These are phyloP conservation scores for Juncus inflexus DNA, from an alignment of 176 grass and related monocot genomes.

Conservation along the genomic window DNA sequence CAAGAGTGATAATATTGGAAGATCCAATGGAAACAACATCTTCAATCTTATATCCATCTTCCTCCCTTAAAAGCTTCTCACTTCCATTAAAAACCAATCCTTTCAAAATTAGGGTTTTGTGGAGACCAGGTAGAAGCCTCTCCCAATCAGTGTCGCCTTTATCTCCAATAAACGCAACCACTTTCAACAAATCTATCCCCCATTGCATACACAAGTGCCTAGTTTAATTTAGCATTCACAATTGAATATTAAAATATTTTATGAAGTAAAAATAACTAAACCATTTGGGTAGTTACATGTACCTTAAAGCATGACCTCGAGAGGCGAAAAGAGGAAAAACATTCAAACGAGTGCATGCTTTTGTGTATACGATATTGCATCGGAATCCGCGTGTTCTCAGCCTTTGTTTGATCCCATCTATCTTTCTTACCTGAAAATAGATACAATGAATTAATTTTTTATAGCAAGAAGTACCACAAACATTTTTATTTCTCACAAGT, in stretches of 20 bases:
- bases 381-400: slow-evolving; percentile 90
- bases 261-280: not conserved
- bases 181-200: slow-evolving; percentile 64
- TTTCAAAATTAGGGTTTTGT: slow-evolving; percentile 58
- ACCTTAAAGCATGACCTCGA: slow-evolving; percentile 65
- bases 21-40: slow-evolving; percentile 62
- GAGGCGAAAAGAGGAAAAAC: slow-evolving; percentile 74
- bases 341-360: slow-evolving; percentile 65
- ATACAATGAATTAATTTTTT: not conserved
- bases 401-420: slow-evolving; percentile 56
- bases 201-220: slow-evolving; percentile 86
- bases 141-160: slow-evolving; percentile 82
- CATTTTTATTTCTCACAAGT: not conserved
- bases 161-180: slow-evolving; percentile 64
- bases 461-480: not conserved
- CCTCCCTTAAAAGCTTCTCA: slow-evolving; percentile 59
- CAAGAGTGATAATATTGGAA: slow-evolving; percentile 45
- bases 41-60: slow-evolving; percentile 45
- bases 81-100: slow-evolving; percentile 47
- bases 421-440: slow-evolving; percentile 49
- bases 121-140: slow-evolving; percentile 64
- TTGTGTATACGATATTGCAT: slow-evolving; percentile 80
- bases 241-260: slow-evolving; percentile 3
- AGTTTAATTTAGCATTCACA: not conserved
- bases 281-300: not conserved